phyloP scores from a whole-genome alignment of 768 basidiomycete species.

The Gyrodon lividus region DNA sequence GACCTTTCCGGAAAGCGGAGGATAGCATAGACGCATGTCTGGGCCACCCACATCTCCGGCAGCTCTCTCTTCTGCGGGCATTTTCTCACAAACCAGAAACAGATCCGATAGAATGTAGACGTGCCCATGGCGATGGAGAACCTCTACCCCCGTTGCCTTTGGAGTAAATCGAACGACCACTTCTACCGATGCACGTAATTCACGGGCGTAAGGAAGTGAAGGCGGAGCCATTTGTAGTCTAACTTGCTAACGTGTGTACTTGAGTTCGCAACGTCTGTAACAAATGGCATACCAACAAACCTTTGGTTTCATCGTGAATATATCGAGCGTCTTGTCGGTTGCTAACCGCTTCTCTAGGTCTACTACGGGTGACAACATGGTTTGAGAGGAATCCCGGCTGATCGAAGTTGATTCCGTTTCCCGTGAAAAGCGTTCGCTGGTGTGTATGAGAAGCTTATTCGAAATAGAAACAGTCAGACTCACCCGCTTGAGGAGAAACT shows the following conservation, averaged over 20 bases:
- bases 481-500: constrained; percentile 59
- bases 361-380: constrained; percentile 55
- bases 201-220: constrained; percentile 71
- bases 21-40: constrained; percentile 93
- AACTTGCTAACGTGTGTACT: constrained; percentile 58
- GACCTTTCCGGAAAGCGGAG: constrained; percentile 93
- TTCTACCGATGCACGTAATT: constrained; percentile 69
- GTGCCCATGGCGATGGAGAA: constrained; percentile 76
- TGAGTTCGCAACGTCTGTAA: constrained; percentile 4
- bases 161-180: constrained; percentile 78
- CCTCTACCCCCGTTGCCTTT: constrained; percentile 66
- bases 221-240: constrained; percentile 89
- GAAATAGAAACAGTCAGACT: constrained; percentile 21
- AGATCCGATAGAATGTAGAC: constrained; percentile 91
- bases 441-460: constrained; percentile 7
- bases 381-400: constrained; percentile 51
- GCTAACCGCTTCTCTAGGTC: constrained; percentile 82
- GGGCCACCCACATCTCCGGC: constrained; percentile 52
- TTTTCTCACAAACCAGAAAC: constrained; percentile 86
- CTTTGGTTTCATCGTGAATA: constrained; percentile 95
- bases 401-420: constrained; percentile 57
- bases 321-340: constrained; percentile 79
- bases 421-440: constrained; percentile 58
- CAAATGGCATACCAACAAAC: constrained; percentile 38
- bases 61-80: constrained; percentile 62